Evolutionary conservation across 805 yeast genomes (phyloP), one percentile per base, ranked within the genome.

Genomic region (Citeromyces matritensis): DNA sequence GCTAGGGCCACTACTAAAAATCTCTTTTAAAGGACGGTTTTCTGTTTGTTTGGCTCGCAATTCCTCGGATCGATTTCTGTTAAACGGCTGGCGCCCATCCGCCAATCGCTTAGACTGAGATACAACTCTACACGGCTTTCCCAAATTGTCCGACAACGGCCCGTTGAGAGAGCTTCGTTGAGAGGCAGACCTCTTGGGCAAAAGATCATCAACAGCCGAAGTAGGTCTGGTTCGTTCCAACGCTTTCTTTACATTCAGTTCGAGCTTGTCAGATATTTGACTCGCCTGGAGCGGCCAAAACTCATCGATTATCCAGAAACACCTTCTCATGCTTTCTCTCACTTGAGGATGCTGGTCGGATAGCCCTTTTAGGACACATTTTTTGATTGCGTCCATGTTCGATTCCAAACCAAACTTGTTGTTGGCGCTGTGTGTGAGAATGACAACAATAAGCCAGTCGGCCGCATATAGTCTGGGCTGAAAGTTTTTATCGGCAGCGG

Each of bases 311-410:
- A 67, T 57, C 95, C 95, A 86, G 43, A 65, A 88, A 0, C 84
- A 62, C 3, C 60, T 57, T 47, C 94, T 66, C 58, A 77, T 80
- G 0, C 71, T 57, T 42, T 74, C 93, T 39, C 96, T 64, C 0
- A 82, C 95, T 0, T 68, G 57, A 0, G 86, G 83, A 36, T 79
- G 78, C 0, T 95, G 82, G 48, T 86, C 97, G 1, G 69, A 47
- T 1, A 91, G 56, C 13, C 88, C 76, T 41, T 69, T 74, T 3
- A 54, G 37, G 1, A 83, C 44, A 38, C 73, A 57, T 30, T 60
- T 68, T 23, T 60, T 73, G 1, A 75, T 49, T 4, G 51, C 42
- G 11, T 64, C 79, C 7, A 59, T 34, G 9, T 13, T 42, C 0
- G 56, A 30, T 30, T 49, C 55, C 30, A 51, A 45, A 37, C 55